Evolutionary conservation across 1,284 basidiomycete species (phyloP).

Genomic region (Puccinia coronata): DNA sequence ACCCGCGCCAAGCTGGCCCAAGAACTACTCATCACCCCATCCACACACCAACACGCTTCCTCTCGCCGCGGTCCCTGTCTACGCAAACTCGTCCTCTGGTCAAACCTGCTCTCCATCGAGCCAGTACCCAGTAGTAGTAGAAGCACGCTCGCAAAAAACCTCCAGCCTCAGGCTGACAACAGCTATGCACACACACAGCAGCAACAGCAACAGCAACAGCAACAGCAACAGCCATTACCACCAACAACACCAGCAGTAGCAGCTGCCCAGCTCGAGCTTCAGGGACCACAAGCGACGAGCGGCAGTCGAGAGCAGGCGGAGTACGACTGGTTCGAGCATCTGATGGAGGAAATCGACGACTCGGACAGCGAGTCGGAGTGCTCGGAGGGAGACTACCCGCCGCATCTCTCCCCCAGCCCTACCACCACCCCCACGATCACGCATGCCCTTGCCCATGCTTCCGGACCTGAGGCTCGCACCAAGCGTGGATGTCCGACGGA

Average conservation of each 20-base stretch:
- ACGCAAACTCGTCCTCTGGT: slow-evolving; percentile 14
- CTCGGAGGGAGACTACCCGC: not conserved
- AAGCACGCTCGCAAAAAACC: not conserved
- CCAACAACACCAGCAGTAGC: too few relatives aligned
- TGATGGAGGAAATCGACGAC: slow-evolving; percentile 21
- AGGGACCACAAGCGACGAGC: not conserved
- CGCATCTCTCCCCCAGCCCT: not conserved
- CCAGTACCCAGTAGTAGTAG: not conserved
- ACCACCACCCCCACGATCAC: not conserved
- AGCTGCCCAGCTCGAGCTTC: not conserved
- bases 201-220: too few relatives aligned
- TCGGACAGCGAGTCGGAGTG: slow-evolving; percentile 12
- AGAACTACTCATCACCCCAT: slow-evolving; percentile 5
- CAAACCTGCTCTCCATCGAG: not conserved
- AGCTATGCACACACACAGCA: too few relatives aligned
- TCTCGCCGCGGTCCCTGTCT: slow-evolving; percentile 8
- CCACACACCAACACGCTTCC: not conserved
- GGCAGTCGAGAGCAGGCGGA: not conserved
- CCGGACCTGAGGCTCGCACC: not conserved
- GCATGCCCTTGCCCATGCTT: not conserved
- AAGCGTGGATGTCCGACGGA: not conserved
- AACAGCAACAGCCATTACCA: too few relatives aligned
- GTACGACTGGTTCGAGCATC: slow-evolving; percentile 11
- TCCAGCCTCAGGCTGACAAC: too few relatives aligned
- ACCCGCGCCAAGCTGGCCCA: not conserved